phyloP scores from a whole-genome alignment of 164 flowering plant genomes.

The Protea cynaroides region DNA sequence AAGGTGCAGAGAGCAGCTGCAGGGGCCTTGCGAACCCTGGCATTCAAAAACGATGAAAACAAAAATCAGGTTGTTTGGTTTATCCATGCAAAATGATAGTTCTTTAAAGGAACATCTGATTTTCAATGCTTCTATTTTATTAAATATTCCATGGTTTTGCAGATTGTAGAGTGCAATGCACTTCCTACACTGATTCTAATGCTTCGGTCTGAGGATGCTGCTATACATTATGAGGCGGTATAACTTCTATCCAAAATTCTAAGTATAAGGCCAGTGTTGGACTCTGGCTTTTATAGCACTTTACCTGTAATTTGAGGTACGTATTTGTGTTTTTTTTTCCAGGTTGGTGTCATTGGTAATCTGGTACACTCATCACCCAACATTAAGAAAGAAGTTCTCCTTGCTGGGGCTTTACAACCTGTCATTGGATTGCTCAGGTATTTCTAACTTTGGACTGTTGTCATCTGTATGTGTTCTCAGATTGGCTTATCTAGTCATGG shows the following conservation, averaged over 20 bases:
- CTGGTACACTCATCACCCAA: slow-evolving; percentile 95
- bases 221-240: slow-evolving; percentile 98
- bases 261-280: background rate
- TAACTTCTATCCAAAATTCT: slow-evolving; percentile 8
- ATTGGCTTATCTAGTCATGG: background rate
- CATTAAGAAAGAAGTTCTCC: slow-evolving; percentile 92
- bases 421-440: slow-evolving; percentile 92
- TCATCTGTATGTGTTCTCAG: background rate
- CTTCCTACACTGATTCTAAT: slow-evolving; percentile 88
- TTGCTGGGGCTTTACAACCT: slow-evolving; percentile 96
- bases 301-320: background rate
- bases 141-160: slow-evolving; percentile 14
- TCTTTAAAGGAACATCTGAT: background rate
- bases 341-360: slow-evolving; percentile 99
- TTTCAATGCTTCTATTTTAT: slow-evolving; percentile 3
- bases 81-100: slow-evolving; percentile 4
- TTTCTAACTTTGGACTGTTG: background rate
- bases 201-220: slow-evolving; percentile 94
- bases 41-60: slow-evolving; percentile 97
- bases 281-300: background rate
- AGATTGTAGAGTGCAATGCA: slow-evolving; percentile 99
- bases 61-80: slow-evolving; percentile 68
- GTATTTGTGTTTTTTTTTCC: slow-evolving; percentile 8
- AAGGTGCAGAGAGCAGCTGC: slow-evolving; percentile 99
- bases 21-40: slow-evolving; percentile 91